Conservation (phyloP, 1,284 basidiomycete species). For the Pisolithus thermaeus region DNA sequence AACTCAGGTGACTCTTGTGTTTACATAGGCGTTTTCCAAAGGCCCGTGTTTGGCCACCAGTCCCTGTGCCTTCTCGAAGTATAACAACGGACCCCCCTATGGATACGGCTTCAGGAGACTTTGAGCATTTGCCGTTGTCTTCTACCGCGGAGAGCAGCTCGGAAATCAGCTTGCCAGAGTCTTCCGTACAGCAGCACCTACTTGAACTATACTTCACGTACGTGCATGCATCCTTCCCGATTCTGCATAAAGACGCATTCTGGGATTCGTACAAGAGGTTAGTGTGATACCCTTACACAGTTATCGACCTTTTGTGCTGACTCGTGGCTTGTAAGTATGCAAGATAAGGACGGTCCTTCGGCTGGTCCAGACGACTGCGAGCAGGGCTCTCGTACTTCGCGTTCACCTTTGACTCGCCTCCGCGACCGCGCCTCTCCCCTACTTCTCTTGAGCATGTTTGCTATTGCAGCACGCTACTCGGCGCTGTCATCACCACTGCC, state of each 20-base stretch:
- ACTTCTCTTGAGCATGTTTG: slow-evolving; percentile 71
- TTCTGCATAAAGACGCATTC: slow-evolving; percentile 68
- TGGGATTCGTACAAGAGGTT: slow-evolving; percentile 53
- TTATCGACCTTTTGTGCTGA: slow-evolving; percentile 1
- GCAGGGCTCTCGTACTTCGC: slow-evolving; percentile 22
- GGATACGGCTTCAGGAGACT: neutral
- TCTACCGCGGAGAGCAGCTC: slow-evolving; percentile 33
- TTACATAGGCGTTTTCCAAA: slow-evolving; percentile 67
- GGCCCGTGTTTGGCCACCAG: slow-evolving; percentile 76
- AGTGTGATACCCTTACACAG: slow-evolving; percentile 10
- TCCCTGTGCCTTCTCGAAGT: slow-evolving; percentile 32
- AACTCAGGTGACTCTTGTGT: neutral
- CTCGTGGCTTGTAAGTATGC: slow-evolving; percentile 16
- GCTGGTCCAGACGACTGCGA: slow-evolving; percentile 24
- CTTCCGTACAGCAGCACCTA: slow-evolving; percentile 57
- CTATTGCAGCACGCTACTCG: slow-evolving; percentile 70
- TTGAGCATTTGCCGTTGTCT: slow-evolving; percentile 5
- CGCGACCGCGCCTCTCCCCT: slow-evolving; percentile 54
- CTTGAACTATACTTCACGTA: slow-evolving; percentile 73
- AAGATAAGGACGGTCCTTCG: slow-evolving; percentile 24
- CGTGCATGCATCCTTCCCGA: slow-evolving; percentile 70
- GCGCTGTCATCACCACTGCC: slow-evolving; percentile 28
- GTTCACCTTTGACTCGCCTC: slow-evolving; percentile 36
- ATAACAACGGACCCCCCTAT: slow-evolving; percentile 3
- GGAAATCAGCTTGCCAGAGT: slow-evolving; percentile 42